Conservation (phyloP, 2,329 filamentous ascomycete genomes). For the Fusarium robinianum region DNA sequence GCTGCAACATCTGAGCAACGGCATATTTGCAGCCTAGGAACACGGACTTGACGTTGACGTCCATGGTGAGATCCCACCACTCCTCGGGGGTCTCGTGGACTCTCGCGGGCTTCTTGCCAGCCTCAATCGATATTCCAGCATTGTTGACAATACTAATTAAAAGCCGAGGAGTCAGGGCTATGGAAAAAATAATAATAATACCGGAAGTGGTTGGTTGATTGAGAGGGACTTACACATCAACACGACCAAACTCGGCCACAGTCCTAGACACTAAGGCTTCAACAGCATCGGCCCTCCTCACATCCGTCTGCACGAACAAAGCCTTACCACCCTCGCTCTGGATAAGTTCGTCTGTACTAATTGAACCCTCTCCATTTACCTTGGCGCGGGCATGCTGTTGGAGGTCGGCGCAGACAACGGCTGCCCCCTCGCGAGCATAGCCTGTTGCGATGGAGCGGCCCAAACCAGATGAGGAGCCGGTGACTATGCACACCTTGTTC, state of each 20-base stretch:
- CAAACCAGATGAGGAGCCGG: slow-evolving; percentile 51
- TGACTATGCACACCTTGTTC: slow-evolving; percentile 47
- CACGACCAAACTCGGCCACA: slow-evolving; percentile 25
- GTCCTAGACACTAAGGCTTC: slow-evolving; percentile 42
- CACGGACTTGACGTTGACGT: slow-evolving; percentile 44
- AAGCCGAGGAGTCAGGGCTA: background rate
- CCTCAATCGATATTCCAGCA: slow-evolving; percentile 49
- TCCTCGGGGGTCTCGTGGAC: slow-evolving; percentile 53
- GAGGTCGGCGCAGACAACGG: slow-evolving; percentile 49
- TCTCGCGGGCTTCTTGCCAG: slow-evolving; percentile 40
- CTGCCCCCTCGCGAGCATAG: slow-evolving; percentile 48
- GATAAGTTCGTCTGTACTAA: slow-evolving; percentile 43
- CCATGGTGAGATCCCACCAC: slow-evolving; percentile 50
- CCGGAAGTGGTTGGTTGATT: no score
- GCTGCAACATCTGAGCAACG: slow-evolving; percentile 53
- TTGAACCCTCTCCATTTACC: slow-evolving; percentile 36
- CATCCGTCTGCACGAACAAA: slow-evolving; percentile 51
- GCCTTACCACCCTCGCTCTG: slow-evolving; percentile 39
- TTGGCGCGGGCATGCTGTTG: slow-evolving; percentile 33
- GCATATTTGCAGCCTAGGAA: slow-evolving; percentile 52
- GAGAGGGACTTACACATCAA: slow-evolving; percentile 38
- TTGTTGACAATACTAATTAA: slow-evolving; percentile 46
- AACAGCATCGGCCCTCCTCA: slow-evolving; percentile 44
- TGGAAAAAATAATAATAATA: slow-evolving; percentile 33
- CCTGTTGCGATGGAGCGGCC: slow-evolving; percentile 51